These are phyloP conservation scores for Saccharomycopsis malanga DNA, from an alignment of 805 yeast genomes.

Conservation along the genomic window DNA sequence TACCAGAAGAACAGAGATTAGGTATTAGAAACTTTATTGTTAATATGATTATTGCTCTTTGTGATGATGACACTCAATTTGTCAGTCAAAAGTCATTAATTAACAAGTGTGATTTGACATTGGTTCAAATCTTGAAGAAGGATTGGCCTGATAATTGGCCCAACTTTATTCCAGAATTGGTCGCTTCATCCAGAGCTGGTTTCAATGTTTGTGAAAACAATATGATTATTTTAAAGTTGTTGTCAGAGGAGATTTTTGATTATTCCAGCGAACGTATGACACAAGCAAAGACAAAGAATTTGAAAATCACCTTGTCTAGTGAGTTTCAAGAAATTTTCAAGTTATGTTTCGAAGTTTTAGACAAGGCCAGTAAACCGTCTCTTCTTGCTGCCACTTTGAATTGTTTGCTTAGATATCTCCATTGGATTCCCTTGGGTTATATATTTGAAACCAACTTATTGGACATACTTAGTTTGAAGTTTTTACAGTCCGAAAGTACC, in stretches of 20 bases:
- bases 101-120: slow-evolving; percentile 86
- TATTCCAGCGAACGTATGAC: slow-evolving; percentile 95
- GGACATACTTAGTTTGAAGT: slow-evolving; percentile 64
- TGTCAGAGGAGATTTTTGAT: slow-evolving; percentile 95
- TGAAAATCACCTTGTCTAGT: slow-evolving; percentile 76
- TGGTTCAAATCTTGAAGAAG: slow-evolving; percentile 91
- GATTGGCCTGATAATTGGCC: slow-evolving; percentile 99
- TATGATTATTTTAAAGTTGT: slow-evolving; percentile 81
- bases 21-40: slow-evolving; percentile 94
- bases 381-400: slow-evolving; percentile 78
- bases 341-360: slow-evolving; percentile 88
- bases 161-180: slow-evolving; percentile 88
- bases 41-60: slow-evolving; percentile 85
- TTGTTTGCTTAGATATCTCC: slow-evolving; percentile 75
- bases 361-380: slow-evolving; percentile 79
- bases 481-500: slow-evolving; percentile 69
- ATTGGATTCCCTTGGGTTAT: slow-evolving; percentile 90
- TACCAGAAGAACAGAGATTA: slow-evolving; percentile 80
- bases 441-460: slow-evolving; percentile 83
- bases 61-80: slow-evolving; percentile 74
- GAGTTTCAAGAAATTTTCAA: slow-evolving; percentile 92
- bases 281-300: slow-evolving; percentile 80
- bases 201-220: slow-evolving; percentile 96
- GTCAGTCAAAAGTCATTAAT: slow-evolving; percentile 72
- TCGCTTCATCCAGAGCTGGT: slow-evolving; percentile 73